Percentiles rank a stretch among this genome's conserved stretches.
Conservation (phyloP, 2,329 filamentous ascomycete species). For the Calonectria montana region DNA sequence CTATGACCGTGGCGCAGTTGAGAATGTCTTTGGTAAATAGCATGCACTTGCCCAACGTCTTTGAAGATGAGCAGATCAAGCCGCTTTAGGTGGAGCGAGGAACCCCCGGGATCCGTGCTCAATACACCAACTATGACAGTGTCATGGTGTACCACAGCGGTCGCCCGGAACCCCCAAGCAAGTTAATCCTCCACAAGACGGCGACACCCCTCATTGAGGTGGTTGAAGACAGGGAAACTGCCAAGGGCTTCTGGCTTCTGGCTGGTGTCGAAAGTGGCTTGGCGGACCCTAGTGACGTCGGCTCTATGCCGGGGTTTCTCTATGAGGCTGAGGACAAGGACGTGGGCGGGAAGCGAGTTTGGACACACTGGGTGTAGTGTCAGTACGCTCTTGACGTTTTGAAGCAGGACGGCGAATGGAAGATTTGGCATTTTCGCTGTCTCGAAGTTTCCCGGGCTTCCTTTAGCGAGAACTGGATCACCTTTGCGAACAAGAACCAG, state of each 20-base stretch:
- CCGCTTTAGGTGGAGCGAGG: slow-evolving; percentile 8
- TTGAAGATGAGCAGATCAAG: slow-evolving; percentile 17
- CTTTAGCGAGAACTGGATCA: slow-evolving; percentile 20
- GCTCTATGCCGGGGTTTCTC: slow-evolving; percentile 12
- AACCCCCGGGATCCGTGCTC: slow-evolving; percentile 4
- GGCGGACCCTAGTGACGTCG: slow-evolving; percentile 1
- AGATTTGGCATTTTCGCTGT: slow-evolving; percentile 17
- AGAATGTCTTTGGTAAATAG: slow-evolving; percentile 15
- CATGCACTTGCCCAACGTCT: slow-evolving; percentile 12
- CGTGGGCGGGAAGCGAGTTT: slow-evolving; percentile 8
- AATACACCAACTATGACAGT: slow-evolving; percentile 13
- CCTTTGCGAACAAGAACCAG: slow-evolving; percentile 17
- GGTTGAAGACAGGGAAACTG: slow-evolving; percentile 14
- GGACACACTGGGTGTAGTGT: slow-evolving; percentile 17
- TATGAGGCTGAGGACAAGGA: slow-evolving; percentile 15
- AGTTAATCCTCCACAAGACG: slow-evolving; percentile 11
- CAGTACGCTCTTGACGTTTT: slow-evolving; percentile 15
- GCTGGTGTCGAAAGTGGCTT: slow-evolving; percentile 16
- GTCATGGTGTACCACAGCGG: slow-evolving; percentile 18
- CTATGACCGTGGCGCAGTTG: slow-evolving; percentile 3
- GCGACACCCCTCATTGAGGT: slow-evolving; percentile 14
- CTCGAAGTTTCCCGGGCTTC: slow-evolving; percentile 10
- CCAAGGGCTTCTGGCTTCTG: slow-evolving; percentile 19
- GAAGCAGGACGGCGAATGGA: slow-evolving; percentile 15
- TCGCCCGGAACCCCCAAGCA: neutral